Evolutionary conservation across 2,329 filamentous ascomycete species (phyloP).

Genomic region (Paecilomyces formosus): DNA sequence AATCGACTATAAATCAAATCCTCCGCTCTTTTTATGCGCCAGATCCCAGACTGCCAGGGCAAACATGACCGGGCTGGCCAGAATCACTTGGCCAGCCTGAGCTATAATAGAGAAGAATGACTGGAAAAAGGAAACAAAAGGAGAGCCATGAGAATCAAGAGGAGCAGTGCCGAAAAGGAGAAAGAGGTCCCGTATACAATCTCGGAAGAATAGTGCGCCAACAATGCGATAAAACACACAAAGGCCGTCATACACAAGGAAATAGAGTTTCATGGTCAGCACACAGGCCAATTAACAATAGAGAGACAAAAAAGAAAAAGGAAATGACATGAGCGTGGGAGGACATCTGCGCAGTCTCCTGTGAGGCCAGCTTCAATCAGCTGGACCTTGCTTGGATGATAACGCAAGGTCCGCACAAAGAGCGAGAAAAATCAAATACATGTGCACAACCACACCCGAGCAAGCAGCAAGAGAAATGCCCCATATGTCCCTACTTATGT

Average conservation of each 20-base stretch:
- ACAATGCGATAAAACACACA: constrained; percentile 8
- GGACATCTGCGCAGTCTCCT: constrained; percentile 10
- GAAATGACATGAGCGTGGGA: constrained; percentile 5
- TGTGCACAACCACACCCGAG: constrained; percentile 18
- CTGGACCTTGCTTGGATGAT: constrained; percentile 20
- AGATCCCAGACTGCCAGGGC: constrained; percentile 18
- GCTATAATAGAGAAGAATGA: constrained; percentile 8
- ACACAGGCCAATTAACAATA: constrained; percentile 8
- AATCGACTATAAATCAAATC: constrained; percentile 23
- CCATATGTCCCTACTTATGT: constrained; percentile 34
- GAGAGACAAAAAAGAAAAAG: constrained; percentile 2
- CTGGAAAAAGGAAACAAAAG: constrained; percentile 9
- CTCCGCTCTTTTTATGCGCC: constrained; percentile 28
- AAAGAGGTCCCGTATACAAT: neutral
- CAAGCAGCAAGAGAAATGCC: constrained; percentile 16
- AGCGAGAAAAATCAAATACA: constrained; percentile 12
- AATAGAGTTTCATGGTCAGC: constrained; percentile 13
- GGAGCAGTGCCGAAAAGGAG: neutral
- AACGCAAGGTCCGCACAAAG: constrained; percentile 11
- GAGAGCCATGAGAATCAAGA: neutral
- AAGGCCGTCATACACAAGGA: constrained; percentile 21
- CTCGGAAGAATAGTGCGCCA: constrained; percentile 6
- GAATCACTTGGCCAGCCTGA: constrained; percentile 3
- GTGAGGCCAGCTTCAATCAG: constrained; percentile 14
- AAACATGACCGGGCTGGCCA: constrained; percentile 7